Percentiles rank a stretch among this genome's conserved stretches.
These are phyloP conservation scores for Erysimum cheiri DNA, from an alignment of 441 rosid species.

Conservation along the genomic window DNA sequence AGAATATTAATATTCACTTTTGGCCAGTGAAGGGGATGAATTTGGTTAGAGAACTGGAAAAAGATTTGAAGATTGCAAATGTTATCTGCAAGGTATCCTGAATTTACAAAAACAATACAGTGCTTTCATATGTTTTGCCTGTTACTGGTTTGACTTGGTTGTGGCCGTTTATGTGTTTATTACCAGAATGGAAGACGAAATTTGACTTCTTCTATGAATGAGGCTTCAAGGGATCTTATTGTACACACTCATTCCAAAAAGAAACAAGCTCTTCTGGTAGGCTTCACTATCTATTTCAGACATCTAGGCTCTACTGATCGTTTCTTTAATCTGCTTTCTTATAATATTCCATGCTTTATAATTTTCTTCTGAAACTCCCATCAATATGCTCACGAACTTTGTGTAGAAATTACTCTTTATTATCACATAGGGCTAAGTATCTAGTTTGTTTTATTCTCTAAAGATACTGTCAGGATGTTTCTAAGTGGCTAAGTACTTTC, in stretches of 20 bases:
- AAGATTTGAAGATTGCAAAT: constrained; percentile 94
- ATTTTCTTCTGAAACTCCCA: constrained; percentile 27
- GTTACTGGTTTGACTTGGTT: constrained; percentile 39
- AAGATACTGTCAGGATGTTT: not conserved
- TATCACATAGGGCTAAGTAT: constrained; percentile 12
- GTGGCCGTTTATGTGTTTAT: constrained; percentile 32
- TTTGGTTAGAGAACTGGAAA: constrained; percentile 96
- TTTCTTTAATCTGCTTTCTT: constrained; percentile 23
- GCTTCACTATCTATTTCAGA: constrained; percentile 32
- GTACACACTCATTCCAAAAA: constrained; percentile 88
- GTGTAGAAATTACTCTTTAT: constrained; percentile 12
- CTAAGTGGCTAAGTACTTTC: constrained; percentile 3
- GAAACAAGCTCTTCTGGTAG: constrained; percentile 95
- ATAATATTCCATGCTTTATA: not conserved
- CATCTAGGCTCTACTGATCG: constrained; percentile 5
- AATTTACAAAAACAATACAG: constrained; percentile 21
- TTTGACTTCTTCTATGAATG: constrained; percentile 87
- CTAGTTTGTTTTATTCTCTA: constrained; percentile 1
- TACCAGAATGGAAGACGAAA: constrained; percentile 96
- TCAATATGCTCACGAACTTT: constrained; percentile 16
- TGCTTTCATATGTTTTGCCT: constrained; percentile 19
- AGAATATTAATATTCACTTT: constrained; percentile 44
- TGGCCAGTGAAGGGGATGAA: constrained; percentile 99
- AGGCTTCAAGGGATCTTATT: constrained; percentile 96
- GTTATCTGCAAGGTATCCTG: constrained; percentile 87